Percentiles rank a stretch among this genome's conserved stretches.
Evolutionary conservation across 768 basidiomycete genomes (phyloP).

Genomic region (Dentipellis sp.): DNA sequence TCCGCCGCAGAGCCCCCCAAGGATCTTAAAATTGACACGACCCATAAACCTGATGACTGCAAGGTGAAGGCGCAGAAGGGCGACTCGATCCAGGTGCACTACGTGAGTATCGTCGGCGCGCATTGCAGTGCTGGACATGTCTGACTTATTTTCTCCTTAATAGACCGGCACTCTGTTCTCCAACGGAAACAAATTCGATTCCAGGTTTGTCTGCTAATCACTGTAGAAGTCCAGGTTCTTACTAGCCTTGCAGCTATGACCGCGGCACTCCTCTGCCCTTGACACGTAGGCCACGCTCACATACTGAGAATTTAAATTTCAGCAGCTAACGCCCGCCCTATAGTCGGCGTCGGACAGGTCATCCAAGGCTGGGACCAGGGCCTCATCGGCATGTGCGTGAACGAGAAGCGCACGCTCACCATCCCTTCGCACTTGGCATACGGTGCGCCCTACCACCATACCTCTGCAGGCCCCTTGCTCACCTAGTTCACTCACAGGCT

Average conservation of each 20-base stretch:
- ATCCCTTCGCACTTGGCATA: constrained; percentile 79
- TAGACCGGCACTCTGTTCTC: constrained; percentile 79
- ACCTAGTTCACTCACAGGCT: constrained; percentile 32
- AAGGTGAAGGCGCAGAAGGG: constrained; percentile 44
- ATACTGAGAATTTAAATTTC: neutral
- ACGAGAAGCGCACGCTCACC: constrained; percentile 82
- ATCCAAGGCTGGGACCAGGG: constrained; percentile 84
- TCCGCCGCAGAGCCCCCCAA: constrained; percentile 39
- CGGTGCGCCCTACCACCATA: constrained; percentile 39
- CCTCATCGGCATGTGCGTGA: constrained; percentile 74
- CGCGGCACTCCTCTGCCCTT: constrained; percentile 69
- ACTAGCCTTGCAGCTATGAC: constrained; percentile 39
- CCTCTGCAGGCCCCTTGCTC: neutral
- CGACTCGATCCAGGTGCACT: constrained; percentile 67
- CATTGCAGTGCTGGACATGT: neutral
- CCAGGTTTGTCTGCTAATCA: constrained; percentile 38
- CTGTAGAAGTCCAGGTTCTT: neutral
- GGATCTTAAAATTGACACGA: constrained; percentile 55
- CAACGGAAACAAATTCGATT: constrained; percentile 83
- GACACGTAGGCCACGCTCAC: constrained; percentile 44
- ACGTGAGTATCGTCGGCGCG: constrained; percentile 38
- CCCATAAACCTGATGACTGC: constrained; percentile 50
- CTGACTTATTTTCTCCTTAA: constrained; percentile 6
- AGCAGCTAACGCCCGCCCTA: neutral
- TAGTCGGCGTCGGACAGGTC: constrained; percentile 75